Conservation (phyloP, 257 asterid genomes). For the Capsicum pubescens region DNA sequence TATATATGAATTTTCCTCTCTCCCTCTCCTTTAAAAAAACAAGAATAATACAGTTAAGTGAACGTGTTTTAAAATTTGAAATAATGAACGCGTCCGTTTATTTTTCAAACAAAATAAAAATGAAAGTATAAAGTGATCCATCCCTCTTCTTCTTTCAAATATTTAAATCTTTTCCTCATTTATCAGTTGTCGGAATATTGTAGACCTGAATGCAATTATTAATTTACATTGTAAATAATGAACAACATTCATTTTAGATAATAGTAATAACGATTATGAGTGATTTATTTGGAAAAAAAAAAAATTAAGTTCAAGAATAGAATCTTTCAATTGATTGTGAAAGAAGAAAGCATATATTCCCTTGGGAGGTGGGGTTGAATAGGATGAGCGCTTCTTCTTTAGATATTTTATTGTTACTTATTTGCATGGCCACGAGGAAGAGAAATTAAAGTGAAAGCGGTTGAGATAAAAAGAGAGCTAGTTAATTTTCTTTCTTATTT, state of each 20-base stretch:
- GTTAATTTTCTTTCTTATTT: constrained; percentile 3
- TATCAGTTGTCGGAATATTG: background rate
- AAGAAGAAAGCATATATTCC: constrained; percentile 57
- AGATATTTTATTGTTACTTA: constrained; percentile 29
- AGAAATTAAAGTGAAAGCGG: background rate
- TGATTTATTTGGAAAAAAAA: background rate
- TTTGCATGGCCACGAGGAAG: constrained; percentile 11
- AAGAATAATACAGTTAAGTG: background rate
- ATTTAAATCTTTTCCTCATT: background rate
- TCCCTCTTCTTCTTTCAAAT: constrained; percentile 15
- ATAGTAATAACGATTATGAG: background rate
- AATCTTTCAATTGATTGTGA: constrained; percentile 51
- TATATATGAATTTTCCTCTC: background rate
- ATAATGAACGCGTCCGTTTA: background rate
- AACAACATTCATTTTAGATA: background rate
- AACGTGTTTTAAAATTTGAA: background rate
- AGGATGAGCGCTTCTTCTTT: constrained; percentile 33
- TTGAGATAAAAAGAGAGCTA: background rate
- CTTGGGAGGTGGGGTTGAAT: constrained; percentile 30
- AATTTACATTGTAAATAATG: background rate
- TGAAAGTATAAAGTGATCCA: constrained; percentile 6
- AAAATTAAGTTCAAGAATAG: constrained; percentile 29
- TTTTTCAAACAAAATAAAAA: constrained; percentile 14
- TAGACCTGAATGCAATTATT: background rate
- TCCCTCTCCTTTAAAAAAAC: background rate